phyloP scores from a whole-genome alignment of 2,329 filamentous ascomycete genomes.

The Pseudogymnoascus sp. region DNA sequence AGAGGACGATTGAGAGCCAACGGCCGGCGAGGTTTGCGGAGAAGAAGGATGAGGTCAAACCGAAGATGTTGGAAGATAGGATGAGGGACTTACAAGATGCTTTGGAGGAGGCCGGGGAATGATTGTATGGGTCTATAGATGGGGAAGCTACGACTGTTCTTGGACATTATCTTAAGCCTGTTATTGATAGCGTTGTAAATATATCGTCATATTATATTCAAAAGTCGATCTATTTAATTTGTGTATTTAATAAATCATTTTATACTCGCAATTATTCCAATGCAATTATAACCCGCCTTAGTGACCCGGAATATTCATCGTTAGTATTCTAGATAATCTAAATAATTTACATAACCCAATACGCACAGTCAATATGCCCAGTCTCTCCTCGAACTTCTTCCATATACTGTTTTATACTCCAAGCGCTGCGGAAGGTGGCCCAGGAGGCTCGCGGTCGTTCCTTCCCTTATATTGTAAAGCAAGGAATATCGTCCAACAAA shows the following conservation, averaged over 20 bases:
- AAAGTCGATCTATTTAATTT: background rate
- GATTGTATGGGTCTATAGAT: background rate
- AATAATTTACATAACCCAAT: background rate
- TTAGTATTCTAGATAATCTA: background rate
- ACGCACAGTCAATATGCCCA: background rate
- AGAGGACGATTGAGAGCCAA: constrained; percentile 43
- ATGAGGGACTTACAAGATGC: background rate
- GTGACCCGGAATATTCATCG: background rate
- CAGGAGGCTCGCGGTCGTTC: too few species aligned
- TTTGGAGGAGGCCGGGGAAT: background rate
- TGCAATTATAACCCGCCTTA: background rate
- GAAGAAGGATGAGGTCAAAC: background rate
- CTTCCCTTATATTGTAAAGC: background rate
- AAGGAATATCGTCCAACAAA: background rate
- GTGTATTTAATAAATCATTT: background rate
- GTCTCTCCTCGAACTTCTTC: too few species aligned
- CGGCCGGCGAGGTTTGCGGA: constrained; percentile 21
- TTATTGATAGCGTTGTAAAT: background rate
- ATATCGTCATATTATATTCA: background rate
- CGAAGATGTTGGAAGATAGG: background rate
- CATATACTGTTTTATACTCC: background rate
- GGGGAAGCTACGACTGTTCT: background rate
- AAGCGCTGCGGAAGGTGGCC: too few species aligned
- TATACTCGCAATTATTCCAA: background rate
- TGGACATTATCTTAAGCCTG: background rate